These are phyloP conservation scores for Naganishia antarctica DNA, from an alignment of 768 basidiomycete genomes.

Conservation along the genomic window DNA sequence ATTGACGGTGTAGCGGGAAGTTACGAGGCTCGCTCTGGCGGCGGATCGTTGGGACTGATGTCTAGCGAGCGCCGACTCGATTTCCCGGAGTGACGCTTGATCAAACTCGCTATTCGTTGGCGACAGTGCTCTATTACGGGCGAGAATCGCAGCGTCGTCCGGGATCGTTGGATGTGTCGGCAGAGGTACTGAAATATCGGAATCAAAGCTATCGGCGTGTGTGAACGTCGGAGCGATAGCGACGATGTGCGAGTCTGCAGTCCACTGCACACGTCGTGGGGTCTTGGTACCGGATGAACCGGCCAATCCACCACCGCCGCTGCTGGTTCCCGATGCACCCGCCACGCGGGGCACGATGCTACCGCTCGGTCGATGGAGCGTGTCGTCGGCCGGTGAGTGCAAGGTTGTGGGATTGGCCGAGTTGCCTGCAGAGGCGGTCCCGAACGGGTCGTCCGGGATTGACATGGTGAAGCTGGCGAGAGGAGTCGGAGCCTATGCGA, in stretches of 20 bases:
- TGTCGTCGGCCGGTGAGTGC: conserved; percentile 15
- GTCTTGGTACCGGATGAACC: conserved; percentile 37
- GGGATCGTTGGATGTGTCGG: not conserved
- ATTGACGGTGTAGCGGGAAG: not conserved
- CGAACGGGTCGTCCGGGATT: conserved; percentile 48
- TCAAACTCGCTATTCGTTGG: conserved; percentile 18
- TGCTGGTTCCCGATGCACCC: conserved; percentile 4
- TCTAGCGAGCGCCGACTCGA: conserved; percentile 23
- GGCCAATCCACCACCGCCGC: not conserved
- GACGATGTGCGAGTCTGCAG: conserved; percentile 41
- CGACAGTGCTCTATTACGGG: not conserved
- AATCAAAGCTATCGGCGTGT: not conserved
- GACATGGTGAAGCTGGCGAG: conserved; percentile 34
- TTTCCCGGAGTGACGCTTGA: conserved; percentile 10
- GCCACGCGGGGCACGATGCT: not conserved
- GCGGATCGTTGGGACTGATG: conserved; percentile 28
- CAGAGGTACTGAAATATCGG: not conserved
- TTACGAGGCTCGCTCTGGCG: not conserved
- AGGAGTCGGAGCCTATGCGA: too few relatives aligned
- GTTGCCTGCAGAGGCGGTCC: conserved; percentile 24
- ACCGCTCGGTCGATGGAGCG: not conserved
- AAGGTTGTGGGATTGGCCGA: conserved; percentile 10
- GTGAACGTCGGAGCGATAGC: conserved; percentile 30
- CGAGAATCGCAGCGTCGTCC: not conserved
- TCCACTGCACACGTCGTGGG: conserved; percentile 46